These are phyloP conservation scores for Prunus padus DNA, from an alignment of 306 rosid genomes.

Conservation along the genomic window DNA sequence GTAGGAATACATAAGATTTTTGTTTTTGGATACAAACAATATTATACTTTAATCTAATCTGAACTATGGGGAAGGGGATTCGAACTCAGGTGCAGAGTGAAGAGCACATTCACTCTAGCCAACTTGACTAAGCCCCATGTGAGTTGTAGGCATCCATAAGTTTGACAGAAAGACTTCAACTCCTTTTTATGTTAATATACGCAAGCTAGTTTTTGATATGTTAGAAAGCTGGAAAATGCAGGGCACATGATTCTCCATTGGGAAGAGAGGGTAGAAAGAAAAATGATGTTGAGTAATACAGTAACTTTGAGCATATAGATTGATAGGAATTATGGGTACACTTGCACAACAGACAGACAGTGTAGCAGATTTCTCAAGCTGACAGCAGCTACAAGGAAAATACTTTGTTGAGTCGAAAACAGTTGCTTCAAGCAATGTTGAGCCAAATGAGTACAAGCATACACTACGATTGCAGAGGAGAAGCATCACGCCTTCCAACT, in stretches of 20 bases:
- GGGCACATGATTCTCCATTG: not conserved
- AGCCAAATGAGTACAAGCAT: not conserved
- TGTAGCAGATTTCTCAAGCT: not conserved
- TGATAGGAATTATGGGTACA: not conserved
- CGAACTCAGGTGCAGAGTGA: too few relatives aligned
- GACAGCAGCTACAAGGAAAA: not conserved
- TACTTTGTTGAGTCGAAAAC: not conserved
- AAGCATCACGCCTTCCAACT: not conserved
- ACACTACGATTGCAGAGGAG: not conserved
- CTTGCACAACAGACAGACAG: not conserved
- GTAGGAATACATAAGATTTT: too few relatives aligned
- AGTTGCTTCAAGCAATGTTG: not conserved
- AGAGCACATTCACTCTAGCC: too few relatives aligned
- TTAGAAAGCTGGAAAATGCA: not conserved
- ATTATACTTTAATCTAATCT: not conserved
- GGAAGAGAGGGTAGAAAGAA: not conserved
- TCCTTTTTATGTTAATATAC: not conserved
- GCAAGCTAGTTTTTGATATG: not conserved
- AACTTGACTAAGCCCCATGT: too few relatives aligned
- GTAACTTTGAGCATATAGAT: not conserved
- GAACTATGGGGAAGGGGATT: not conserved
- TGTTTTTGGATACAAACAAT: too few relatives aligned
- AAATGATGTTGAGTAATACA: not conserved
- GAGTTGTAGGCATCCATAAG: too few relatives aligned
- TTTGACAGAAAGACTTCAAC: too few relatives aligned